Conservation (phyloP, 2,329 filamentous ascomycete species). For the Pestalotiopsis sp. region DNA sequence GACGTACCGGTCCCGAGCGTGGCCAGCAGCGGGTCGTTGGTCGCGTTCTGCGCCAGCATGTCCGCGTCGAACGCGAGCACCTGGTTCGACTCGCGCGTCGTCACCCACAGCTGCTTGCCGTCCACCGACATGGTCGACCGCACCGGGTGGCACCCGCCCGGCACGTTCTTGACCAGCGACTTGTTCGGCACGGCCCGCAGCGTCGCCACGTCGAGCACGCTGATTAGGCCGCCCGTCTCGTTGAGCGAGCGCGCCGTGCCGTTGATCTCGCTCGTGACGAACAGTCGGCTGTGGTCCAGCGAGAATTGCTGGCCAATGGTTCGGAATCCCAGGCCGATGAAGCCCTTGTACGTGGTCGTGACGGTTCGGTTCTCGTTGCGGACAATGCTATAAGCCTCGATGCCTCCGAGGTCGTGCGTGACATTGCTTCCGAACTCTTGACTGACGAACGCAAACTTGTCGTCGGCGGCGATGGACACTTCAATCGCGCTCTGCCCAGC, state of each 20-base stretch:
- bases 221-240: neutral
- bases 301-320: conserved; percentile 11
- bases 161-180: conserved; percentile 7
- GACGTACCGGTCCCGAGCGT: conserved; percentile 3
- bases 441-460: conserved; percentile 2
- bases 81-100: conserved; percentile 5
- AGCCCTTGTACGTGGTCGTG: neutral
- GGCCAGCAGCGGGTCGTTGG: conserved; percentile 2
- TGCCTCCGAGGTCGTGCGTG: neutral
- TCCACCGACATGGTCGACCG: conserved; percentile 1
- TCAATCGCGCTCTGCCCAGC: conserved; percentile 3
- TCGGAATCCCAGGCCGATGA: conserved; percentile 1
- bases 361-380: conserved; percentile 5
- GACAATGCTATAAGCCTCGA: neutral
- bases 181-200: neutral
- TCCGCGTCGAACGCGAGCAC: conserved; percentile 4
- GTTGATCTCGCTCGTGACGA: conserved; percentile 11
- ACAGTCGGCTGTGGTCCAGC: neutral
- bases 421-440: conserved; percentile 12
- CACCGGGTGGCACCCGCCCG: neutral
- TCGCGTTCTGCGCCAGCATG: neutral
- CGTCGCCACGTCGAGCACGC: conserved; percentile 7
- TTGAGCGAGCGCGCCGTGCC: neutral
- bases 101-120: conserved; percentile 8
- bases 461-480: conserved; percentile 1